Base-by-base conservation (phyloP, 352 stramenopile genomes). In the Globisporangium irregulare region DNA sequence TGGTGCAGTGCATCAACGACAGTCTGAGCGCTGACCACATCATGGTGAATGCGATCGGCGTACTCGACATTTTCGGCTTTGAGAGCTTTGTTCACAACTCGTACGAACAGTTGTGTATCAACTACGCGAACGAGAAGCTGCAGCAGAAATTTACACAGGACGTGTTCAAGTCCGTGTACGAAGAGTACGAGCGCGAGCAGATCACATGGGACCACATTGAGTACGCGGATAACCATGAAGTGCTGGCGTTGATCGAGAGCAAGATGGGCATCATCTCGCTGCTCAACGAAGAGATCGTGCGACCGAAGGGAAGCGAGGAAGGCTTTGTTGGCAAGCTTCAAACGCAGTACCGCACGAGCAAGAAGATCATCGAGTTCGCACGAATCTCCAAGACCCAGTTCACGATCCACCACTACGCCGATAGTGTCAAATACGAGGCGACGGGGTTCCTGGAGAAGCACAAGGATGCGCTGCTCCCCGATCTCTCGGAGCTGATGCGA, bases 361-460 rank as follows among this genome's bases (percentile, higher is more conserved):
- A 86, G 68, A 76, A 73, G 20, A 69, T 92, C 54, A 84, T 93
- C 46, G 83, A 89, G 58, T 91, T 92, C 66, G 74, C 81, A 32
- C 81, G 86, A 2, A 86, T 81, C 41, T 89, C 78, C 22, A 79
- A 80, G n/a, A 91, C 81, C 8, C 75, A 96, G 64, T 99, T 99
- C 67, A 87, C 87, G 12, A 88, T 99, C 12, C 82, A 95, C 32
- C 96, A 99, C 74, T 99, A 98, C 71, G 96, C 96, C 3, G 96
- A 88, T 15, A 80, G 78, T 15, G 96, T 99, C n/a, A 83, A 81
- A 46, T 99, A 99, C 74, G 84, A 94, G 48, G 84, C 91, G 3
- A 81, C 62, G 2, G 93, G 92, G 1, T 99, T 99, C 69, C 68
- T 98, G 3, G 95, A 98, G 69, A 98, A 98, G 71, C 97, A 98